Base-by-base conservation (phyloP, 2,329 filamentous ascomycete species). In the Pseudonectria buxi region DNA sequence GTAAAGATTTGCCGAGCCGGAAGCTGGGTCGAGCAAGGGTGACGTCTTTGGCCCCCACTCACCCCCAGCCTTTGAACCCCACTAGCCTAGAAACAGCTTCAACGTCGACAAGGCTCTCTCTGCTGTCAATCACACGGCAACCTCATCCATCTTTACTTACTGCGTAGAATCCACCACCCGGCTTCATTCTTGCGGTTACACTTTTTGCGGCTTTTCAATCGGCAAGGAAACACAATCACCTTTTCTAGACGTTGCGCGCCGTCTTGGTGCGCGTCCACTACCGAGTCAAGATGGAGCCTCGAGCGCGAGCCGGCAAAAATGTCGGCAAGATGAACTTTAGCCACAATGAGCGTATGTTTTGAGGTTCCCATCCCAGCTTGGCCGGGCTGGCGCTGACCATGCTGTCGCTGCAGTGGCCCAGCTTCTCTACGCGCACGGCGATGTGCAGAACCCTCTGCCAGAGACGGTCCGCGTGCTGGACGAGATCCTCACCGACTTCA, bases 401-500 rank as follows among this genome's bases (percentile, higher is more conserved):
- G 11, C 10, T 18, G 29, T 31, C 33, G 24, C 31, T 36, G 10
- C 57, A 86, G 84, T 89, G 34, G 72, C 78, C 46, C 74, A 81
- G 49, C 76, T 90, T 40, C 81, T 92, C 56, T 85, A 80, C 61
- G 84, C 83, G 40, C 84, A 86, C 57, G 88, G 87, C 58, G 87
- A 94, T 62, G 77, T 83, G 37, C 71, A 75, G 39, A 72, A 83
- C 36, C 86, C 88, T 1, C 80, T 96, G 16, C 81, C 85, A 13
- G 79, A 88, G 57, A 95, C 89, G 9, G 74, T 95, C 41, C 81
- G 84, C 43, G 77, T 90, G 33, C 81, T 96, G 33, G 92, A 96
- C 69, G 89, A 95, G 65, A 90, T 96, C 50, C 78, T 95, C 42
- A 95, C 89, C 44, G 92, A 96, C 68, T 95, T 94, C 69, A 86